Conservation (phyloP, 495 filamentous ascomycete genomes). For the Thermothielavioides terrestris region DNA sequence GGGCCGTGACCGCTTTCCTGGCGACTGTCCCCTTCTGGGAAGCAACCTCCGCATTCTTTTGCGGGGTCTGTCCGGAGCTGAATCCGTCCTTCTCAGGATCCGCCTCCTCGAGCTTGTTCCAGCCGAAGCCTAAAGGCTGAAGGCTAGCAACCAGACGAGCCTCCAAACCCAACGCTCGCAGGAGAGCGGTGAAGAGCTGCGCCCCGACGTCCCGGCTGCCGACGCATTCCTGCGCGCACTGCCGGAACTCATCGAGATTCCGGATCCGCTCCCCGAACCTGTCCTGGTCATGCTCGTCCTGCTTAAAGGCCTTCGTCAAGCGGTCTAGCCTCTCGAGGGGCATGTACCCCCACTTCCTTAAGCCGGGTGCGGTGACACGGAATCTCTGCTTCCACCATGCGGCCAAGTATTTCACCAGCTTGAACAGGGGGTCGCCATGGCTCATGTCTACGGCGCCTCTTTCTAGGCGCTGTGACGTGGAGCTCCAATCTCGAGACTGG, state of each 20-base stretch:
- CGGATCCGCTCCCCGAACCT: slow-evolving; percentile 66
- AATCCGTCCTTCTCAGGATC: slow-evolving; percentile 33
- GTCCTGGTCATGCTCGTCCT: slow-evolving; percentile 52
- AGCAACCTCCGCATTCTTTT: slow-evolving; percentile 6
- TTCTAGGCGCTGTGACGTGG: slow-evolving; percentile 58
- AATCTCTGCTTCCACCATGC: slow-evolving; percentile 87
- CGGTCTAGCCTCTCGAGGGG: slow-evolving; percentile 56
- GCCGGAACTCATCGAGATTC: slow-evolving; percentile 55
- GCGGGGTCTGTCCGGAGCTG: slow-evolving; percentile 7
- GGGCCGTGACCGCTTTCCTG: slow-evolving; percentile 11
- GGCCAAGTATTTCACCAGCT: slow-evolving; percentile 64
- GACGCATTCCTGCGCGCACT: slow-evolving; percentile 57
- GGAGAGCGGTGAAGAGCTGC: slow-evolving; percentile 81
- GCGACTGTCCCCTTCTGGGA: not conserved
- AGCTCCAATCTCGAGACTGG: slow-evolving; percentile 64
- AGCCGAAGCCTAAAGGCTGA: slow-evolving; percentile 85
- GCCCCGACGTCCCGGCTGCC: slow-evolving; percentile 84
- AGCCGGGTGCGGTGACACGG: slow-evolving; percentile 61
- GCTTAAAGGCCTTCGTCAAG: slow-evolving; percentile 53
- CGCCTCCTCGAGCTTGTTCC: slow-evolving; percentile 74
- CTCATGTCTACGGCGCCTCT: slow-evolving; percentile 61
- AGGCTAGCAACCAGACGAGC: slow-evolving; percentile 73
- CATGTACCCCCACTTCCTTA: slow-evolving; percentile 88
- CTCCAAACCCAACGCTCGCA: slow-evolving; percentile 77
- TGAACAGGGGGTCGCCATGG: slow-evolving; percentile 71